Evolutionary conservation across 495 filamentous ascomycete genomes (phyloP), one percentile per base, ranked within the genome.

Genomic region (Xylaria sp.): DNA sequence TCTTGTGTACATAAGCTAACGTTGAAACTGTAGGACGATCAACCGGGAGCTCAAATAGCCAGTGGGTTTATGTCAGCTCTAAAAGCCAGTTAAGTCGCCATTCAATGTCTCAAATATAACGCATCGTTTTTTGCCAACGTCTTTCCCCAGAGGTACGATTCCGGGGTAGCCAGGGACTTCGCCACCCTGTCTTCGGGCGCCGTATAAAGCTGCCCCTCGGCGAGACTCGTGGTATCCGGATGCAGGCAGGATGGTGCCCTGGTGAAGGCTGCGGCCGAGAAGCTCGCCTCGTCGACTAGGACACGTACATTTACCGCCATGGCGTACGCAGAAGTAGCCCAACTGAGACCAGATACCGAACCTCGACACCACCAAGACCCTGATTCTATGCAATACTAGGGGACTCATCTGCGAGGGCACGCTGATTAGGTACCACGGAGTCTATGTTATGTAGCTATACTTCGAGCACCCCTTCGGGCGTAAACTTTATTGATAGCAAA

Each of bases 351-450:
- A 77, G 21, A 83, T 88, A 63, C 79, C 81, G 26, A 83, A 84
- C 66, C 87, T 87, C 69, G 81, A 83, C 31, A 58, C 75, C 5
- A 74, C 72, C 24, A 83, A 83, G 73, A 78, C 80, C 43, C 76
- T 85, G 72, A 84, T 88, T 44, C 84, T 86, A 70, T 90, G 88
- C 72, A 82, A 83, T 29, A 46, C 75, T 33, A 85, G 84, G 2
- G 88, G 88, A 69, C 68, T 84, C 64, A 85, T 89, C 24, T 89
- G 86, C 75, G 72, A 81, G 12, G 86, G 85, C 19, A 85, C 84
- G 6, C 72, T 88, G 61, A 80, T 85, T 24, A 78, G 87, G 87
- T 19, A 77, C 79, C 0, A 74, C 82, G 5, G 78, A 84, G 19
- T 86, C 88, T 71, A 77, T 84, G 35, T n/a, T n/a, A n/a, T n/a